Conservation (phyloP, 2,329 filamentous ascomycete genomes). For the Thelonectria blattea region DNA sequence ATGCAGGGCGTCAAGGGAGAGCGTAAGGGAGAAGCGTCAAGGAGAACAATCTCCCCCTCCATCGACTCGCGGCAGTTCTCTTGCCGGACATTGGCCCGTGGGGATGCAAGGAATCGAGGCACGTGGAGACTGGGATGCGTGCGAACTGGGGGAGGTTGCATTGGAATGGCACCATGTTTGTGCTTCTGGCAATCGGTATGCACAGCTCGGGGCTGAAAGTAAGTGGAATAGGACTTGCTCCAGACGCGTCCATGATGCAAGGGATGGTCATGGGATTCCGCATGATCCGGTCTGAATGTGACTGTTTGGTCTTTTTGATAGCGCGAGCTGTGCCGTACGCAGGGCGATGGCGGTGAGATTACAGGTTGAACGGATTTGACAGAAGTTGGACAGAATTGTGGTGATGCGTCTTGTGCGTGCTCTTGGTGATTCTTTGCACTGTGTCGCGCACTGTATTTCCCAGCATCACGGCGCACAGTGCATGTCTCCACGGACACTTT, state of each 20-base stretch:
- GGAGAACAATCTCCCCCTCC: not conserved
- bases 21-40: too few species aligned
- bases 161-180: constrained; percentile 12
- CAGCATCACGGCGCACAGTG: too few species aligned
- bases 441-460: too few species aligned
- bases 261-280: not conserved
- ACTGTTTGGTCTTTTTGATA: not conserved
- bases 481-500: not conserved
- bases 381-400: not conserved
- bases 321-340: not conserved
- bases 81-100: constrained; percentile 1
- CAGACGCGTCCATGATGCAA: not conserved
- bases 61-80: not conserved
- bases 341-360: not conserved
- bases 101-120: constrained; percentile 8
- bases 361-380: not conserved
- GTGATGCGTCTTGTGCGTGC: too few species aligned
- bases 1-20: constrained; percentile 9
- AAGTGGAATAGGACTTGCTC: not conserved
- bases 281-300: too few species aligned
- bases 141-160: constrained; percentile 18
- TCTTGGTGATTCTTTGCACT: not conserved
- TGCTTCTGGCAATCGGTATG: not conserved
- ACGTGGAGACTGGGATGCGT: constrained; percentile 15
- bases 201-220: not conserved